Evolutionary conservation across 2,329 filamentous ascomycete species (phyloP).

Genomic region (Plenodomus lindquistii): DNA sequence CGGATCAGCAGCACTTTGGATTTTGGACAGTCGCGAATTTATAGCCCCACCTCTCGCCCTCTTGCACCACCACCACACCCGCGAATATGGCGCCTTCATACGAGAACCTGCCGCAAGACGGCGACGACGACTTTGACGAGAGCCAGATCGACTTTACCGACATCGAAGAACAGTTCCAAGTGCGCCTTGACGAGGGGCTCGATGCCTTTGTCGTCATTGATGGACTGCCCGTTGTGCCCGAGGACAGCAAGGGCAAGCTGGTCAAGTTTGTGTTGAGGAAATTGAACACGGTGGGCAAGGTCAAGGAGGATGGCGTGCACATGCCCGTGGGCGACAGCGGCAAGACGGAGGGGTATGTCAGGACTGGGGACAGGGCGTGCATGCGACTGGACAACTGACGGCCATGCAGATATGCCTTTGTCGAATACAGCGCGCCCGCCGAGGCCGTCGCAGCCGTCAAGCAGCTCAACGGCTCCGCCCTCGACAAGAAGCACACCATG

Average conservation of each 20-base stretch:
- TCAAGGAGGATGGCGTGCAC: slow-evolving; percentile 82
- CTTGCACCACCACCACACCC: slow-evolving; percentile 12
- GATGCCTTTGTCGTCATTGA: slow-evolving; percentile 97
- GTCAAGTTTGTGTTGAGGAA: slow-evolving; percentile 96
- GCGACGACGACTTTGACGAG: slow-evolving; percentile 86
- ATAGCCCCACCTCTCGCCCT: background rate
- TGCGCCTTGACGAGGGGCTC: slow-evolving; percentile 92
- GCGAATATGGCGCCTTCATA: slow-evolving; percentile 83
- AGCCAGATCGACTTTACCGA: slow-evolving; percentile 95
- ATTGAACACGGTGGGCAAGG: slow-evolving; percentile 81
- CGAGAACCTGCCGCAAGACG: slow-evolving; percentile 79
- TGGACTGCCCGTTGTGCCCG: slow-evolving; percentile 84
- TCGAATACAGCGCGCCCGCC: slow-evolving; percentile 89
- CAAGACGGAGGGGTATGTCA: slow-evolving; percentile 77
- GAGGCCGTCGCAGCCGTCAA: slow-evolving; percentile 90
- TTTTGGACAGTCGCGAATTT: slow-evolving; percentile 19
- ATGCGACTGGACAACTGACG: slow-evolving; percentile 18
- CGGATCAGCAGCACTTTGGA: slow-evolving; percentile 27
- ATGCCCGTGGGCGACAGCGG: slow-evolving; percentile 92
- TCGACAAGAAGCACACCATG: slow-evolving; percentile 96
- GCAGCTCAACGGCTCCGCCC: slow-evolving; percentile 79
- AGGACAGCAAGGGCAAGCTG: slow-evolving; percentile 90
- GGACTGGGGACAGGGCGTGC: background rate
- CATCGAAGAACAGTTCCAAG: slow-evolving; percentile 90
- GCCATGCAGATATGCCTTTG: slow-evolving; percentile 80